Base-by-base conservation (phyloP, 176 grass and related monocot species). In the Microstegium vimineum region DNA sequence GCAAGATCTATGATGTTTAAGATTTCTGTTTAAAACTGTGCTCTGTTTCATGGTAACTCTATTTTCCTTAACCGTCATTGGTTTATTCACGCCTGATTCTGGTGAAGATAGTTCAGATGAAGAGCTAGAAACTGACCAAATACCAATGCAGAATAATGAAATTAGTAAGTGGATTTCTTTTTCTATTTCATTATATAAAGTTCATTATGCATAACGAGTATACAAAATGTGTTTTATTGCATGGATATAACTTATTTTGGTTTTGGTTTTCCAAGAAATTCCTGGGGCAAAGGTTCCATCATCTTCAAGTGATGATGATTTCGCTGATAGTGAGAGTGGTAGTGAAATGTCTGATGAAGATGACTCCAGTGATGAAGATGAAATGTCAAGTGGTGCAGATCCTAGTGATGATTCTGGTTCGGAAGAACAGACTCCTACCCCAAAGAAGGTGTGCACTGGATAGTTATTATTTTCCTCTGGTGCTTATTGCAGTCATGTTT, bases 401-500 rank as follows among this genome's bases (percentile, higher is more conserved):
- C 3, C 37, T 43, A 71, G 20, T 35, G 77, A 36, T 31, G 42
- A 73, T 25, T 71, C 36, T 18, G 26, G 9, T 20, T 72, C 70
- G 4, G 92, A 91, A 35, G 84, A 94, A 60, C 77, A 94, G 26
- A 86, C 86, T 79, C 90, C 88, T 41, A 35, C 41, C 43, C 69
- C 41, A 31, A 71, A 91, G 82, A 91, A 89, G 89, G 94, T 94
- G 26, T 46, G 34, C 31, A 5, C 22, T 15, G 14, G 11, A 68
- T 25, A 49, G 47, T 38, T 83, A 6, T 20, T 6, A 0, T 69
- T 80, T 35, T 30, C 35, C 54, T 38, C 17, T 15, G 5, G 4
- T 70, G 17, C 52, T 69, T 63, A 20, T 75, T 63, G 8, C 27
- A 71, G n/a, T 81, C 25, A 42, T 49, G 80, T 75, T 25, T 80